These are phyloP conservation scores for Exserohilum rostratum DNA, from an alignment of 2,329 filamentous ascomycete genomes.

Conservation along the genomic window DNA sequence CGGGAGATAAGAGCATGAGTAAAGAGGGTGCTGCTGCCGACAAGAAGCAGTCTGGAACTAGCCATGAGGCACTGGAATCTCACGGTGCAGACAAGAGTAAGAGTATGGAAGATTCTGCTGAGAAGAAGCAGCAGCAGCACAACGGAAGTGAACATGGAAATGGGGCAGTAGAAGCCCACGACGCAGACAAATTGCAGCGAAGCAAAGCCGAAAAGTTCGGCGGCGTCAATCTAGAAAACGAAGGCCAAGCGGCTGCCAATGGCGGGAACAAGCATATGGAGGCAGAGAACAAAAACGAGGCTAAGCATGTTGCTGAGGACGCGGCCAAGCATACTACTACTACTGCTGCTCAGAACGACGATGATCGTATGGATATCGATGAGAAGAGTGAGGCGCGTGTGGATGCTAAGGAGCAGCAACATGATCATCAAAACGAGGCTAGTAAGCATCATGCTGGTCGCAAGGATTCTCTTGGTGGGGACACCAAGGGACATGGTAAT, in stretches of 20 bases:
- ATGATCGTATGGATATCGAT: not conserved
- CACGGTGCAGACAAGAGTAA: too few relatives aligned
- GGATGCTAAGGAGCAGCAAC: not conserved
- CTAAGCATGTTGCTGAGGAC: too few relatives aligned
- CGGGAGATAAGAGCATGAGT: too few relatives aligned
- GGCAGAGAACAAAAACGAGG: too few relatives aligned
- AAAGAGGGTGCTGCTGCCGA: too few relatives aligned
- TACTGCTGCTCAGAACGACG: not conserved
- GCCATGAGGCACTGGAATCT: too few relatives aligned
- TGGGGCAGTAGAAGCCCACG: not conserved
- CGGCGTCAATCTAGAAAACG: constrained; percentile 10
- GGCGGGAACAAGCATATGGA: too few relatives aligned
- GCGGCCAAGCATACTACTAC: too few relatives aligned
- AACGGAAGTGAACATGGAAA: too few relatives aligned
- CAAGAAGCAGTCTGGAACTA: too few relatives aligned
- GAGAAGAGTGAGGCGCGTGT: not conserved
- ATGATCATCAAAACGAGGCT: not conserved
- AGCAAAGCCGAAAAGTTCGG: constrained; percentile 23
- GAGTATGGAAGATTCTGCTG: not conserved
- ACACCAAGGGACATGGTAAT: not conserved
- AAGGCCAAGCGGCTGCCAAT: not conserved
- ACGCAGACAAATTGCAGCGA: constrained; percentile 12
- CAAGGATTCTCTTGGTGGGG: not conserved
- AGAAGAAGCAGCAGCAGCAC: too few relatives aligned
- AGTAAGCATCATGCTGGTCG: not conserved